These are phyloP conservation scores for Brettanomyces anomalus DNA, from an alignment of 805 yeast genomes.

Conservation along the genomic window DNA sequence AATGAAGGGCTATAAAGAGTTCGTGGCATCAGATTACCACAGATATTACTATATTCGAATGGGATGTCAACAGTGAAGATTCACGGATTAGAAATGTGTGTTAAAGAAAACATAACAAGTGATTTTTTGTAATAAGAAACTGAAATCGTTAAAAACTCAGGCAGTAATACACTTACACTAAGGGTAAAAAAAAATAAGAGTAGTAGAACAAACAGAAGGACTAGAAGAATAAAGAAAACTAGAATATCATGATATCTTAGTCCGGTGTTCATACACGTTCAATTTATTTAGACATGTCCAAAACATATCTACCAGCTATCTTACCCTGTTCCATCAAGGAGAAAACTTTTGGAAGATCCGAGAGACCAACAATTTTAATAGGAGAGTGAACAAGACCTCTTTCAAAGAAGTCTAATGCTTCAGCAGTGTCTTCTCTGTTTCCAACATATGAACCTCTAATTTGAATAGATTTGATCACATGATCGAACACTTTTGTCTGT, in stretches of 20 bases:
- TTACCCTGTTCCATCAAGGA: conserved; percentile 79
- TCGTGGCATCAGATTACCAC: conserved; percentile 1
- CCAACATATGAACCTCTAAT: conserved; percentile 86
- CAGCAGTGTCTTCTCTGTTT: conserved; percentile 79
- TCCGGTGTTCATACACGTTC: too few species aligned
- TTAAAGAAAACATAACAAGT: background rate
- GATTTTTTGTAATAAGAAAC: too few species aligned
- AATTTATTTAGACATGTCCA: conserved; percentile 66
- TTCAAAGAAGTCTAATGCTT: conserved; percentile 62
- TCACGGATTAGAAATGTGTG: background rate
- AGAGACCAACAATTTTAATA: conserved; percentile 69
- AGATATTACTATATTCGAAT: conserved; percentile 1
- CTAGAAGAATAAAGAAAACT: too few species aligned
- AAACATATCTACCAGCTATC: conserved; percentile 83
- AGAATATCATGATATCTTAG: too few species aligned
- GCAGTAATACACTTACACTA: too few species aligned
- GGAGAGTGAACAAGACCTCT: conserved; percentile 59
- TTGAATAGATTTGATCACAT: conserved; percentile 64
- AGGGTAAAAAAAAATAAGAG: too few species aligned
- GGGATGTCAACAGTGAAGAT: background rate
- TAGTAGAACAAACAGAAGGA: too few species aligned
- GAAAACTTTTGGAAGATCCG: conserved; percentile 61
- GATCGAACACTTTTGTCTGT: conserved; percentile 60
- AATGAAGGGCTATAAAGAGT: background rate
- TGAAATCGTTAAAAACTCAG: conserved; percentile 31